Evolutionary conservation across 805 yeast genomes (phyloP), one percentile per base, ranked within the genome.

Genomic region (Tetrapisispora phaffii): DNA sequence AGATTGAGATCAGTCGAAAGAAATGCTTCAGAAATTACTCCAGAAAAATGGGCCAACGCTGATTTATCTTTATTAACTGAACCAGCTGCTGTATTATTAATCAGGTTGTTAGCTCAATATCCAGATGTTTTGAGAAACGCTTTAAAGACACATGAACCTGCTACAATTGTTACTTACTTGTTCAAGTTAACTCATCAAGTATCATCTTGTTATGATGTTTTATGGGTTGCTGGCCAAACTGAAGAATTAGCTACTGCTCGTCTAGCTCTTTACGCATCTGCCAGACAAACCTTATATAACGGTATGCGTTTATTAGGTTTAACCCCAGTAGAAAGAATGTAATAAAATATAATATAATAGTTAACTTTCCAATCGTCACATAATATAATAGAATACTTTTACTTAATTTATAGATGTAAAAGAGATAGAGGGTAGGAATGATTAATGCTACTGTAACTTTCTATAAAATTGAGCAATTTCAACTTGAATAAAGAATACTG

Each of bases 321-420:
- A 63, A 88, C 97, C 38, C 97, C 99, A n/a, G 97, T 93, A 50
- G 96, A 90, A 58, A 82, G 97, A 77, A 90, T 90, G 97, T 90
- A 73, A 69, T 40, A n/a, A 12, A 32, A 39, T 40, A n/a, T 28
- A 32, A 39, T 28, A 38, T 12, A 28, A 26, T 19, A n/a, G 17
- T 26, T 26, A 19, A 38, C 13, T 28, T 24, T 38, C 17, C 5
- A 26, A 28, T 38, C 21, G 26, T 17, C 21, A 38, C 19, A 38
- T 28, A 15, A 23, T 36, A 38, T 15, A 38, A 38, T 38, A 38
- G 10, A 28, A 17, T 38, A 38, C 26, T 17, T 16, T 12, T 6
- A 5, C 16, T n/a, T 15, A 32, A 16, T 32, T n/a, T n/a, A 32
- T 16, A 12, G 7, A 32, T n/a, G n/a, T n/a, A n/a, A n/a, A n/a